Conservation (phyloP, 208 protist genomes). For the Trypanosoma avium region DNA sequence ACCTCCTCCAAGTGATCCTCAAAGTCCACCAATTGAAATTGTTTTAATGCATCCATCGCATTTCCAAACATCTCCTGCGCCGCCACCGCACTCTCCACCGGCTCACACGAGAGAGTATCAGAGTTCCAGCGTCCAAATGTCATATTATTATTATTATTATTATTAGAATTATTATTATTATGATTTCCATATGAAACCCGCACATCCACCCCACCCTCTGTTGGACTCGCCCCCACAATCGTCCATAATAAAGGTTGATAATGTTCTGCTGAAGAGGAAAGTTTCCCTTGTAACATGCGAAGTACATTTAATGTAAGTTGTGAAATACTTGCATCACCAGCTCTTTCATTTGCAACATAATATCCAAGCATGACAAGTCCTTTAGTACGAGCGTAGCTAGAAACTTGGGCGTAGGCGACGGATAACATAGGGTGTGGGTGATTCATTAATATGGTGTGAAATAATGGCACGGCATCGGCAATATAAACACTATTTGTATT, state of each 20-base stretch:
- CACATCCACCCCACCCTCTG: conserved; percentile 28
- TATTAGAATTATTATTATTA: too few species aligned
- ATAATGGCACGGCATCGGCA: conserved; percentile 72
- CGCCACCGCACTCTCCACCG: conserved; percentile 37
- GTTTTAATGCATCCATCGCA: conserved; percentile 70
- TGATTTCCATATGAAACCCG: conserved; percentile 17
- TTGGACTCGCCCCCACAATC: conserved; percentile 29
- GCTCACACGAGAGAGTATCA: conserved; percentile 56
- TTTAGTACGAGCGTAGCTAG: conserved; percentile 58
- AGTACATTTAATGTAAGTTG: conserved; percentile 28
- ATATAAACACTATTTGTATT: conserved; percentile 38
- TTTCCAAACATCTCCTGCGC: conserved; percentile 64
- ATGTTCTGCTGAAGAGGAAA: conserved; percentile 30
- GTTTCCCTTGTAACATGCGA: conserved; percentile 25
- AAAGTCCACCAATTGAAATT: conserved; percentile 79
- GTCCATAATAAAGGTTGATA: conserved; percentile 44
- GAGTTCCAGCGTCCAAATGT: conserved; percentile 78
- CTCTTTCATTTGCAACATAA: conserved; percentile 82
- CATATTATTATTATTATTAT: too few species aligned
- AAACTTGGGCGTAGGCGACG: conserved; percentile 73
- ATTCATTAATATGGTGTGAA: conserved; percentile 75
- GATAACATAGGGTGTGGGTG: conserved; percentile 82
- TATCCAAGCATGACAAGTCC: conserved; percentile 74
- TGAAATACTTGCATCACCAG: conserved; percentile 53
- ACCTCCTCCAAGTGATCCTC: conserved; percentile 87